Conservation (phyloP, 768 basidiomycete species). For the Obba rivulosa region DNA sequence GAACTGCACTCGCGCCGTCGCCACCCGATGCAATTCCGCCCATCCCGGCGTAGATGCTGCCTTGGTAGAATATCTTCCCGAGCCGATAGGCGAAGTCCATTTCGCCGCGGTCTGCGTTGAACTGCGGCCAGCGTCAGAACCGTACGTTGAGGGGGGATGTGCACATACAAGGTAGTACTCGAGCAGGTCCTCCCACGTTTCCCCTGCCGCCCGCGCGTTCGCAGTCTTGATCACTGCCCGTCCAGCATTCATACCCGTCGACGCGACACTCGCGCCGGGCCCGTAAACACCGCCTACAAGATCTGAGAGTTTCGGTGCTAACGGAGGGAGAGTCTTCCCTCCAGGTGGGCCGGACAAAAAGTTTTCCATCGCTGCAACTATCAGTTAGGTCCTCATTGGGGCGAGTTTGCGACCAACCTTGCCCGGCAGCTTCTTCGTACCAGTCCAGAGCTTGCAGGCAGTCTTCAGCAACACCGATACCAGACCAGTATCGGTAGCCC, state of each 20-base stretch:
- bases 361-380: slow-evolving; percentile 61
- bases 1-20: slow-evolving; percentile 88
- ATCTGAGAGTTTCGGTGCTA: slow-evolving; percentile 81
- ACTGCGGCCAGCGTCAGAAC: slow-evolving; percentile 40
- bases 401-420: slow-evolving; percentile 41
- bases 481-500: slow-evolving; percentile 93
- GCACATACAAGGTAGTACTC: slow-evolving; percentile 80
- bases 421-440: slow-evolving; percentile 88
- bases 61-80: slow-evolving; percentile 95
- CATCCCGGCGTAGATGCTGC: slow-evolving; percentile 75
- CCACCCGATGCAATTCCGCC: slow-evolving; percentile 86
- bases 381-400: not conserved
- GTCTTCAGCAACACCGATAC: slow-evolving; percentile 85
- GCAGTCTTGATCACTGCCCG: slow-evolving; percentile 82
- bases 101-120: slow-evolving; percentile 92
- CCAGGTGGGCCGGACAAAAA: slow-evolving; percentile 88
- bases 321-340: slow-evolving; percentile 79
- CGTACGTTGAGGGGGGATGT: not conserved
- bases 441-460: slow-evolving; percentile 80
- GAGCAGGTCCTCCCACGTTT: slow-evolving; percentile 89
- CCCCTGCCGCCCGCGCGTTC: slow-evolving; percentile 77
- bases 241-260: slow-evolving; percentile 68
- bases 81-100: slow-evolving; percentile 85
- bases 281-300: slow-evolving; percentile 92
- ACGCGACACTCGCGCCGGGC: slow-evolving; percentile 89